These are phyloP conservation scores for Diversispora epigaea DNA, from an alignment of 192 early-diverging fungal genomes.

Conservation along the genomic window DNA sequence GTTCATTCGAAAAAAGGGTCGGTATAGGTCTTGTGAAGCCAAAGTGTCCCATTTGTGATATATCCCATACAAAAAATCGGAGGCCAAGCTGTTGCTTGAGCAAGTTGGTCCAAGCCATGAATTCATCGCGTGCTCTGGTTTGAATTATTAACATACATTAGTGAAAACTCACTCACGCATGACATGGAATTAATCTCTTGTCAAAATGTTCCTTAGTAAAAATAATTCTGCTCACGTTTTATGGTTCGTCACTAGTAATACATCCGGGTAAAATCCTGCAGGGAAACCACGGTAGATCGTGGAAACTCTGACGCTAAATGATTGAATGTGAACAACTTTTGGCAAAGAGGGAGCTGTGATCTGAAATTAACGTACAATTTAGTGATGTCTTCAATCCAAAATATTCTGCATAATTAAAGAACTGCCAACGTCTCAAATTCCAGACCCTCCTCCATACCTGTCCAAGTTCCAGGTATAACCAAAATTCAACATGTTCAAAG, in stretches of 20 bases:
- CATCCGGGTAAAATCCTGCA: conserved; percentile 21
- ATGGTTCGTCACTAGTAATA: conserved; percentile 24
- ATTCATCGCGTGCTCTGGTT: conserved; percentile 25
- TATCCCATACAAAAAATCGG: conserved; percentile 28
- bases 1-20: conserved; percentile 19
- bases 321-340: conserved; percentile 31
- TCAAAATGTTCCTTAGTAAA: no score
- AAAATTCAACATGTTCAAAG: conserved; percentile 29
- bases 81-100: conserved; percentile 16
- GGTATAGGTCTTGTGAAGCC: conserved; percentile 15
- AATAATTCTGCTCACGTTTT: conserved; percentile 21
- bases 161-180: no score
- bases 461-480: conserved; percentile 30
- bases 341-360: conserved; percentile 17
- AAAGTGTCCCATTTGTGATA: conserved; percentile 32
- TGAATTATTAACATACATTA: background rate
- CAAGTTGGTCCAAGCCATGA: conserved; percentile 17
- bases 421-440: background rate
- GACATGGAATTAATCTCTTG: no score
- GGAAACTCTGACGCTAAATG: conserved; percentile 27
- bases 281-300: conserved; percentile 27
- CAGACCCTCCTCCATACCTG: no score
- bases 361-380: conserved; percentile 10
- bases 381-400: no score
- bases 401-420: background rate